phyloP scores from a whole-genome alignment of 768 basidiomycete species.

The Sporobolomyces pararoseus region DNA sequence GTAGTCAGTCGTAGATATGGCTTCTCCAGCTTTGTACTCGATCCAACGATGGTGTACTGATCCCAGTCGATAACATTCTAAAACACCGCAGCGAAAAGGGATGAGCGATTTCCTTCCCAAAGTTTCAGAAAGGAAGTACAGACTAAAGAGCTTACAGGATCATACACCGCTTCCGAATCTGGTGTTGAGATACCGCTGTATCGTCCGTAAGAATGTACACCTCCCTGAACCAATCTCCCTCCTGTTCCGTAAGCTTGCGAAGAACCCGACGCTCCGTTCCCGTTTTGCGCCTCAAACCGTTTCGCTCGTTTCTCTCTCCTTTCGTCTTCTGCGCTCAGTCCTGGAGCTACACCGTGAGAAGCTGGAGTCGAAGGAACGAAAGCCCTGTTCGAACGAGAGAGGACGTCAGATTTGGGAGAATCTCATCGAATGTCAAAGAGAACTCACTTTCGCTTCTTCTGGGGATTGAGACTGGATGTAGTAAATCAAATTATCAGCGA shows the following conservation, averaged over 20 bases:
- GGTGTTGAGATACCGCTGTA: conserved; percentile 18
- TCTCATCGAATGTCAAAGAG: too few relatives aligned
- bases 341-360: conserved; percentile 36
- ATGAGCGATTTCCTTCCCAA: conserved; percentile 2
- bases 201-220: conserved; percentile 24
- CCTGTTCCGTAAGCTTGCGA: conserved; percentile 27
- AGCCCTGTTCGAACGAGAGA: conserved; percentile 4
- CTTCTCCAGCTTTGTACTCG: conserved; percentile 83
- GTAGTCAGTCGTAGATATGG: conserved; percentile 90
- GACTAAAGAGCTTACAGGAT: conserved; percentile 30
- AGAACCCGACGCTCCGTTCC: conserved; percentile 38
- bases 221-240: conserved; percentile 54
- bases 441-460: conserved; percentile 45
- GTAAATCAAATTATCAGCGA: too few relatives aligned
- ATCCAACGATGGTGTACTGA: conserved; percentile 88
- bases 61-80: conserved; percentile 98
- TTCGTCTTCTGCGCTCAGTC: conserved; percentile 48
- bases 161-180: conserved; percentile 31
- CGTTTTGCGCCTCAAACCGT: conserved; percentile 63
- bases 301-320: conserved; percentile 61
- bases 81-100: background rate
- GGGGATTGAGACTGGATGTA: conserved; percentile 28
- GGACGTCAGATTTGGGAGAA: background rate
- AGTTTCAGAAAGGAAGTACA: background rate
- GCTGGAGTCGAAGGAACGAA: conserved; percentile 42